Conservation (phyloP, 106 monocot genomes). For the Phalaenopsis aphrodite region DNA sequence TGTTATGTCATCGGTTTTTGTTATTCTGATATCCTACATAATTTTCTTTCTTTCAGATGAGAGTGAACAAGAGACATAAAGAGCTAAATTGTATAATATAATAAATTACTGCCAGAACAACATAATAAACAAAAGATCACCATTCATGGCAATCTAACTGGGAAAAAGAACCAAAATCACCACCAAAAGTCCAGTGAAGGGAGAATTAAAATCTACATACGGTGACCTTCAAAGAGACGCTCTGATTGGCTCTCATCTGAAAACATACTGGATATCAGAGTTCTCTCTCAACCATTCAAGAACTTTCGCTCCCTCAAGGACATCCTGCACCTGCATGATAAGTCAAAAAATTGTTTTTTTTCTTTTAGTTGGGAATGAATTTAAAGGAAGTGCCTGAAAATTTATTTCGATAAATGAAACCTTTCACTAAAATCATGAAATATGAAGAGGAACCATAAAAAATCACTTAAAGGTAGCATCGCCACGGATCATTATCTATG, state of each 20-base stretch:
- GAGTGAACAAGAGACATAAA: too few relatives aligned
- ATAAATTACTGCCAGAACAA: too few relatives aligned
- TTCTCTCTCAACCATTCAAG: constrained; percentile 98
- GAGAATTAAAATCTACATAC: background rate
- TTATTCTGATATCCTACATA: too few relatives aligned
- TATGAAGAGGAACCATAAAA: background rate
- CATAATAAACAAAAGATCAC: too few relatives aligned
- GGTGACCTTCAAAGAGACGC: background rate
- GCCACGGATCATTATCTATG: background rate
- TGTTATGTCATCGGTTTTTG: too few relatives aligned
- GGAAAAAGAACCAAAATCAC: too few relatives aligned
- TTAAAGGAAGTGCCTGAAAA: background rate
- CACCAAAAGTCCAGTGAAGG: background rate
- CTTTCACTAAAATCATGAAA: background rate
- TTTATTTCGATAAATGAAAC: background rate
- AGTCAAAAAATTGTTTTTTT: background rate
- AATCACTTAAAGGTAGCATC: background rate
- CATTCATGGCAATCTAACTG: too few relatives aligned
- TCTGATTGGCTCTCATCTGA: constrained; percentile 18
- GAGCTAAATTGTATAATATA: too few relatives aligned
- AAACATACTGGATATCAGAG: constrained; percentile 59
- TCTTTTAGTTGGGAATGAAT: background rate
- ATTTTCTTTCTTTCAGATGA: too few relatives aligned
- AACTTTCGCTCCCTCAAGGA: constrained; percentile 95
- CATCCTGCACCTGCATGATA: constrained; percentile 71